Base-by-base conservation (phyloP, 768 basidiomycete genomes). In the Jaapia argillacea region DNA sequence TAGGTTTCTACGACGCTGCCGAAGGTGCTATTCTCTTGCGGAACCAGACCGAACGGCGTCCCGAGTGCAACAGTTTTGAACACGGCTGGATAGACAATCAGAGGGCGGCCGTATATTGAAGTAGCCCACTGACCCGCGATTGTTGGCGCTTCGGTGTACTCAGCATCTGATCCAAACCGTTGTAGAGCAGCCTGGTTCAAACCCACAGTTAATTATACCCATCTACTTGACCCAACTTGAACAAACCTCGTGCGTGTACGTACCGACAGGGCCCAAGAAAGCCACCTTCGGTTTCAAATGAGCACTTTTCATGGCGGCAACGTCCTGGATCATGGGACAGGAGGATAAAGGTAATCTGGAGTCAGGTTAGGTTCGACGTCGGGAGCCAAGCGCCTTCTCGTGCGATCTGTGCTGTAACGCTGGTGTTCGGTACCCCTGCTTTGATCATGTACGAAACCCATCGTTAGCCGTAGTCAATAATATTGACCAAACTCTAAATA, bases 21-120 rank as follows among this genome's bases (percentile, higher is more conserved):
- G 50, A 79, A 81, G 26, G 76, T 81, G 13, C 77, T 77, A 51
- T 90, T 90, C 59, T 90, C 86, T 57, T 85, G 81, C 18, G 86
- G 86, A 23, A 88, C 66, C n/a, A 89, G 68, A 21, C 74, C 85
- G 39, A 76, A 66, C 21, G 70, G 68, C 24, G 62, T 54, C 4
- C 55, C 56, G 7, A 63, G 44, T 4, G 73, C 69, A 31, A 88
- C 58, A 14, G 70, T 59, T 36, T 68, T 56, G 47, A 82, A 79
- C 20, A 81, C 77, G 46, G 73, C 86, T 89, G n/a, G 55, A 36
- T 31, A 22, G 39, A 24, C 24, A 12, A 10, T 24, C 28, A 5
- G 16, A n/a, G n/a, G 3, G 12, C 10, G 49, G 38, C 33, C 45
- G 38, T 21, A 42, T 24, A 35, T 18, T 5, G 13, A 24, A 13